Evolutionary conservation across 2,329 filamentous ascomycete genomes (phyloP), one percentile per base, ranked within the genome.

Genomic region (Curvularia eragrostidis): DNA sequence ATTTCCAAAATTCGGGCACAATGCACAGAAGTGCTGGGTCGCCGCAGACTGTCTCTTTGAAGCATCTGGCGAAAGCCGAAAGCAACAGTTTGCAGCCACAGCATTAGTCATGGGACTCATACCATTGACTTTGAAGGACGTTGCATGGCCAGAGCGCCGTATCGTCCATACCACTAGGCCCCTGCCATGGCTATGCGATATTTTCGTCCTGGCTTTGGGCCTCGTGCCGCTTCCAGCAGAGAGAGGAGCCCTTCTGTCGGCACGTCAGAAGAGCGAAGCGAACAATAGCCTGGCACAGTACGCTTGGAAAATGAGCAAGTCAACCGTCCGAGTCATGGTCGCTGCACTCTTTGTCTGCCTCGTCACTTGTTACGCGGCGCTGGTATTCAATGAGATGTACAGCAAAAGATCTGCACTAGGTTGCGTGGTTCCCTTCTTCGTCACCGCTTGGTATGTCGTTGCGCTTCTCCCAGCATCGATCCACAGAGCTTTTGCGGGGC

Each of bases 71-170:
- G 41, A 43, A 43, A 43, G 41, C 21, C 41, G 41, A 24, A 43
- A 43, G 13, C 41, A 43, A 43, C 41, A 43, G 21, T 43, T 43
- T 43, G 41, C 41, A 43, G 21, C 41, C 12, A 43, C 41, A n/a
- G 41, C 41, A 43, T 43, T 26, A 9, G 41, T 43, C 41, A 43
- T 26, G 41, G 41, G 41, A 3, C 41, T 26, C 21, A 43, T 43
- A 43, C 41, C 21, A 2, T n/a, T 43, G 13, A 26, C 41, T 43
- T 9, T 43, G 21, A 43, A 43, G 21, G 21, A 43, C 2, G 12
- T 43, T 2, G 41, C 41, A 43, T 43, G 41, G 21, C 21, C 21
- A 43, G 21, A 43, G 41, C 41, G 21, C 21, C 41, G 41, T 15
- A 43, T 43, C 15, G 21, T 43, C 24, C 41, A 43, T n/a, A 13